These are phyloP conservation scores for Pascua guehoae DNA, from an alignment of 1,284 basidiomycete species.

Conservation along the genomic window DNA sequence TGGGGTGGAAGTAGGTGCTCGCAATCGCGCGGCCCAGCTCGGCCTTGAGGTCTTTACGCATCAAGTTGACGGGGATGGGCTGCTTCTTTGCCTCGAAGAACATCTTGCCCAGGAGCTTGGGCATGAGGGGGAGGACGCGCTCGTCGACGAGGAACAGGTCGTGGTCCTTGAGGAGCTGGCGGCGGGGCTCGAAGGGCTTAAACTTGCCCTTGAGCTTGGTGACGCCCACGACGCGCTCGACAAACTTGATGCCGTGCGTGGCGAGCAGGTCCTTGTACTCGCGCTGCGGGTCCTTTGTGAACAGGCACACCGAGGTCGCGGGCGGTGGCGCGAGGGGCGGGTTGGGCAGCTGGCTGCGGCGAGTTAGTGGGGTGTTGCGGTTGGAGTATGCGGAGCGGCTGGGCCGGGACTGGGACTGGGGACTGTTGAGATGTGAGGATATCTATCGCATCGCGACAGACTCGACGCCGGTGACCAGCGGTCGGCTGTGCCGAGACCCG, in stretches of 20 bases:
- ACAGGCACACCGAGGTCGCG: constrained; percentile 75
- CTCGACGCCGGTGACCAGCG: too few relatives aligned
- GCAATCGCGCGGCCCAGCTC: constrained; percentile 87
- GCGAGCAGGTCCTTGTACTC: constrained; percentile 91
- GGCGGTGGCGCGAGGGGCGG: constrained; percentile 70
- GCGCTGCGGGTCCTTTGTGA: constrained; percentile 93
- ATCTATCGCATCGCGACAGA: too few relatives aligned
- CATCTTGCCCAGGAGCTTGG: constrained; percentile 78
- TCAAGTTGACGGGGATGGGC: constrained; percentile 85
- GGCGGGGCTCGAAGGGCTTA: constrained; percentile 84
- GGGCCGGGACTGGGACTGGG: too few relatives aligned
- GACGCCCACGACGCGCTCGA: constrained; percentile 87
- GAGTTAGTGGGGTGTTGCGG: background rate
- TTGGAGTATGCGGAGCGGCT: too few relatives aligned
- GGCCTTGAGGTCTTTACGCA: constrained; percentile 77
- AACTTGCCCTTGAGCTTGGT: constrained; percentile 87
- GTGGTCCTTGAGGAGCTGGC: constrained; percentile 80
- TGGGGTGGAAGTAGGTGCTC: constrained; percentile 90
- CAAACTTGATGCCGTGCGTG: constrained; percentile 71
- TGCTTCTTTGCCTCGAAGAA: constrained; percentile 97
- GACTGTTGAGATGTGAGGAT: too few relatives aligned
- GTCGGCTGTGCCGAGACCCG: too few relatives aligned
- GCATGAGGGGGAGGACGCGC: constrained; percentile 79
- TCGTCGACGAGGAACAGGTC: constrained; percentile 92
- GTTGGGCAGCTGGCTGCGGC: constrained; percentile 69